Base-by-base conservation (phyloP, 2,329 filamentous ascomycete genomes). In the Colletotrichum liriopes region DNA sequence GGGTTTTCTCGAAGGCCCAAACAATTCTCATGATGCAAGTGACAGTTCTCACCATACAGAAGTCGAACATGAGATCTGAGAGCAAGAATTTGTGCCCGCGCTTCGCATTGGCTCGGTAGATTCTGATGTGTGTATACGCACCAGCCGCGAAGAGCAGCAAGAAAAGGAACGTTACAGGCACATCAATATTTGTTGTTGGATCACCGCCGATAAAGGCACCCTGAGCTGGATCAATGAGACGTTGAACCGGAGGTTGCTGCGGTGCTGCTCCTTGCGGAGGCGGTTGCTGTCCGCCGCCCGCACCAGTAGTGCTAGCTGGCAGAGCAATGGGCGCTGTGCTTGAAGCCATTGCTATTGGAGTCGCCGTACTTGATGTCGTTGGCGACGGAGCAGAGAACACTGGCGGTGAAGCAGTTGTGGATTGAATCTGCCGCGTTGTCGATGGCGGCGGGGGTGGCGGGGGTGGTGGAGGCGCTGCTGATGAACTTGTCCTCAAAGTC, bases 61-160 rank as follows among this genome's bases (percentile, higher is more conserved):
- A 81, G 58, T 81, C 82, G 67, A 83, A 83, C 54, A 83, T 73
- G n/a, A 81, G 76, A 58, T 76, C 78, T 1, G 81, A 83, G 3
- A 83, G 75, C 43, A 82, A 49, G 65, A 84, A 84, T 71, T 83
- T 84, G 77, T 84, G 82, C 1, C 78, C 77, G 2, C 79, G 75
- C 55, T 79, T 79, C 7, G 73, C 67, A 66, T 84, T 84, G 8
- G 74, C 71, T 12, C 71, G 62, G 73, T 76, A 78, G 58, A 77
- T 76, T 18, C 69, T 73, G 16, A 79, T 78, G 70, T 79, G 77
- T 3, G 75, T 74, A 32, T 75, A 73, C 2, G 76, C 77, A 9
- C 76, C 77, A 3, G 74, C 49, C 59, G 70, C 66, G 55, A 78
- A 79, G 16, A 78, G 51, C n/a, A 77, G 3, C n/a, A 79, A 67